phyloP scores from a whole-genome alignment of 1,139 yeast species.

The Diutina catenulata region DNA sequence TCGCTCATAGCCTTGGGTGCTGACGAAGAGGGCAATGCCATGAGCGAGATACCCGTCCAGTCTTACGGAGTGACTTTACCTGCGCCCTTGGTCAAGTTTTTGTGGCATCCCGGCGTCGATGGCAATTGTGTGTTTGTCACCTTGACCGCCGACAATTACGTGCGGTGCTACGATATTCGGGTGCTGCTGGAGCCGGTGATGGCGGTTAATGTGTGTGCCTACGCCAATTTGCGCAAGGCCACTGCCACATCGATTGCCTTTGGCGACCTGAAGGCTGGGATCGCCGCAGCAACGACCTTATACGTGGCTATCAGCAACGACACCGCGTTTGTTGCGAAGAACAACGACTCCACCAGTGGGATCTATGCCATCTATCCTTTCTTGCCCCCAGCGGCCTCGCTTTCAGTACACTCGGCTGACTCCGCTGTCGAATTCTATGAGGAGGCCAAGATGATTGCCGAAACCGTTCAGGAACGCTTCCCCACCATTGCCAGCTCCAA shows the following conservation, averaged over 20 bases:
- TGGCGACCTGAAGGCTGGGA: not conserved
- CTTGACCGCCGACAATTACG: not conserved
- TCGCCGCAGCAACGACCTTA: not conserved
- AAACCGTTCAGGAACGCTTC: not conserved
- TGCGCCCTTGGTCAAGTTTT: not conserved
- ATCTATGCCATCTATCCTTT: conserved; percentile 1
- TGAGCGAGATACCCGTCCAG: not conserved
- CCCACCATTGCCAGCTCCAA: not conserved
- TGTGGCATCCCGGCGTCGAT: not conserved
- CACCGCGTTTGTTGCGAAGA: too few relatives aligned
- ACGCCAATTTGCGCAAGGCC: not conserved
- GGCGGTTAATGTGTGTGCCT: not conserved
- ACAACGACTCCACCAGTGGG: too few relatives aligned
- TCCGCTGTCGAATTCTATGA: not conserved
- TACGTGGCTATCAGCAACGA: not conserved
- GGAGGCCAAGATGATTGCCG: not conserved
- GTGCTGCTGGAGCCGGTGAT: not conserved
- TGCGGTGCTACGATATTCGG: not conserved
- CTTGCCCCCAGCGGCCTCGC: not conserved
- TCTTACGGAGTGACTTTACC: not conserved
- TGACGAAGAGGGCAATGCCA: not conserved
- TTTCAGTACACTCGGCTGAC: not conserved
- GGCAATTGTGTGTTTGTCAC: conserved; percentile 2
- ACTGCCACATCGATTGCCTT: not conserved
- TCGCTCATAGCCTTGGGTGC: not conserved